A percentile compares a stretch with the other conserved stretches of the same genome.
Evolutionary conservation across 495 filamentous ascomycete species (phyloP).

Genomic region (Penicillium taxi): DNA sequence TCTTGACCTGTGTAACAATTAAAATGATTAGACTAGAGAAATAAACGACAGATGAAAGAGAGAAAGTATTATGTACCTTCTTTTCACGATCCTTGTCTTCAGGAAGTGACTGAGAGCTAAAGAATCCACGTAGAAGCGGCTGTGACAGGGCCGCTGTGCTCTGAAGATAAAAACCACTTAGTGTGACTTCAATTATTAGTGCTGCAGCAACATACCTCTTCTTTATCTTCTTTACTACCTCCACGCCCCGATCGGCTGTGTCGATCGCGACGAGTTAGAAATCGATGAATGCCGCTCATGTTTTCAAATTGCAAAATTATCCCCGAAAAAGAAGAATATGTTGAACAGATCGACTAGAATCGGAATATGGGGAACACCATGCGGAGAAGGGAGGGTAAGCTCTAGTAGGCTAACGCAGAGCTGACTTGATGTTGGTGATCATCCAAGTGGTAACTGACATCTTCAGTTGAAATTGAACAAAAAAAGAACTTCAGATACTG

Average conservation of each 20-base stretch:
- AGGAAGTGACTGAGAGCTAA: constrained; percentile 19
- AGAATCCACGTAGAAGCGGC: constrained; percentile 29
- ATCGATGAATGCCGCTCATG: constrained; percentile 57
- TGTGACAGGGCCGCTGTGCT: constrained; percentile 18
- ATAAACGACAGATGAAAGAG: neutral
- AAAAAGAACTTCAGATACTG: constrained; percentile 21
- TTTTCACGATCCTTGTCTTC: constrained; percentile 27
- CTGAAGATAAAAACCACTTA: constrained; percentile 7
- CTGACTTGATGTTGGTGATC: constrained; percentile 27
- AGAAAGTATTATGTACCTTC: constrained; percentile 33
- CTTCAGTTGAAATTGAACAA: too few species aligned
- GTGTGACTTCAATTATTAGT: neutral
- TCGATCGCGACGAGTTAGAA: constrained; percentile 71
- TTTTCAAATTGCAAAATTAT: neutral
- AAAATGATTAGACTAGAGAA: constrained; percentile 4
- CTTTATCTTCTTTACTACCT: too few species aligned
- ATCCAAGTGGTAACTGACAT: constrained; percentile 18
- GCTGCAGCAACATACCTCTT: constrained; percentile 31
- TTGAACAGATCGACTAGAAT: constrained; percentile 5
- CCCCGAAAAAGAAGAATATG: neutral
- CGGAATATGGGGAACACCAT: constrained; percentile 17
- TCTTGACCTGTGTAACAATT: constrained; percentile 24
- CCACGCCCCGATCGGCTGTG: constrained; percentile 42
- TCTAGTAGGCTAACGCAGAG: constrained; percentile 7
- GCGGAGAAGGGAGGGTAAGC: constrained; percentile 15